These are phyloP conservation scores for Cytospora leucostoma DNA, from an alignment of 2,329 filamentous ascomycete genomes.

Conservation along the genomic window DNA sequence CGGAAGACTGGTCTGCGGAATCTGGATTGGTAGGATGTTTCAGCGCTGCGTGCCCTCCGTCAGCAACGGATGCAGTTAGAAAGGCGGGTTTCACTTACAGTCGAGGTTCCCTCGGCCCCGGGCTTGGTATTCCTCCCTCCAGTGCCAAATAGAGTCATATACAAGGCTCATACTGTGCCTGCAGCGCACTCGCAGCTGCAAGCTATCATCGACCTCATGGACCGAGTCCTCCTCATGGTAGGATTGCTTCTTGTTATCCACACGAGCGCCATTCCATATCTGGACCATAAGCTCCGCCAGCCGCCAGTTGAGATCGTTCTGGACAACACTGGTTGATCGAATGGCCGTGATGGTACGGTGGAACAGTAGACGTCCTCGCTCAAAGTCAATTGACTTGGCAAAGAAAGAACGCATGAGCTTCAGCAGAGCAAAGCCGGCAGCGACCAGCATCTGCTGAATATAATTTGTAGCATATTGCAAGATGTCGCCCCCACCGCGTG, in stretches of 20 bases:
- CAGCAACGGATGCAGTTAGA: slow-evolving; percentile 24
- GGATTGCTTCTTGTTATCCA: slow-evolving; percentile 50
- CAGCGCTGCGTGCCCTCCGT: slow-evolving; percentile 54
- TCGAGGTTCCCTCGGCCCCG: slow-evolving; percentile 70
- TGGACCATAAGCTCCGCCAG: slow-evolving; percentile 84
- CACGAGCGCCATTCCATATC: slow-evolving; percentile 74
- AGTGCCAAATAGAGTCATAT: slow-evolving; percentile 83
- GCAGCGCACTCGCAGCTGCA: slow-evolving; percentile 80
- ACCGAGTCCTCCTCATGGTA: slow-evolving; percentile 52
- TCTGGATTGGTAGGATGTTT: slow-evolving; percentile 88
- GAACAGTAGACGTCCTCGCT: slow-evolving; percentile 68
- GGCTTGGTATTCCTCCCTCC: slow-evolving; percentile 77
- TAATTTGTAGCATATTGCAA: slow-evolving; percentile 72
- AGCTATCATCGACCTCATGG: slow-evolving; percentile 64
- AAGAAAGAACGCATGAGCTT: slow-evolving; percentile 81
- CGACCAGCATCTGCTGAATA: slow-evolving; percentile 83
- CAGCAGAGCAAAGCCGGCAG: slow-evolving; percentile 73
- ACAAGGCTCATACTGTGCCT: slow-evolving; percentile 84
- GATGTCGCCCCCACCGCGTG: slow-evolving; percentile 53
- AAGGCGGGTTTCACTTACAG: slow-evolving; percentile 51
- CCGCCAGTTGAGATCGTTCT: slow-evolving; percentile 78
- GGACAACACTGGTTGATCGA: slow-evolving; percentile 70
- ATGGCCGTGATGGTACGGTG: slow-evolving; percentile 70
- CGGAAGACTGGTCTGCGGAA: slow-evolving; percentile 71
- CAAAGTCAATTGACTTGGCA: slow-evolving; percentile 68